Evolutionary conservation across 1,284 basidiomycete species (phyloP).

Genomic region (Microbotryomycetes sp.): DNA sequence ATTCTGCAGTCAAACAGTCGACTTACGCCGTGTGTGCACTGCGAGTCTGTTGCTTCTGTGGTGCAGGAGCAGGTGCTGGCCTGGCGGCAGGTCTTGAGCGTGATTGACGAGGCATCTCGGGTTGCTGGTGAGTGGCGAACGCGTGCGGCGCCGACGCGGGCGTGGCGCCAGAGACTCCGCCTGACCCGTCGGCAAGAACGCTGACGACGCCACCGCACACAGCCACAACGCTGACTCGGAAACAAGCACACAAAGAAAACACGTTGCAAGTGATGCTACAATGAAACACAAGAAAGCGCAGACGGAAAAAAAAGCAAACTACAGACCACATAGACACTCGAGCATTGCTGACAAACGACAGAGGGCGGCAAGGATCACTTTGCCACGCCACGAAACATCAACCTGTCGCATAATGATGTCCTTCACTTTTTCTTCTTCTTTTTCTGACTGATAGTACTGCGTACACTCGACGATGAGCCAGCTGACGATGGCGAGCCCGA

Average conservation of each 20-base stretch:
- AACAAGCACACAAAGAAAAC: too few relatives aligned
- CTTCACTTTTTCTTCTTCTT: background rate
- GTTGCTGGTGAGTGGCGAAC: too few relatives aligned
- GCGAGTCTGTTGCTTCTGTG: conserved; percentile 9
- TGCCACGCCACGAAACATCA: too few relatives aligned
- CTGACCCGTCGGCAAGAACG: background rate
- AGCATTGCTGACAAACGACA: too few relatives aligned
- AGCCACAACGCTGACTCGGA: too few relatives aligned
- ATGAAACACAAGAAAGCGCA: too few relatives aligned
- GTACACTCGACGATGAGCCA: background rate
- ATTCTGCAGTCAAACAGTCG: background rate
- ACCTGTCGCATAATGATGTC: background rate
- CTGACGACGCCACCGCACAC: background rate
- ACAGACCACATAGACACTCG: too few relatives aligned
- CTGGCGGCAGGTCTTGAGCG: conserved; percentile 21
- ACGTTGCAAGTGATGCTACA: too few relatives aligned
- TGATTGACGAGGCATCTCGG: conserved; percentile 21
- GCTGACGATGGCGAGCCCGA: background rate
- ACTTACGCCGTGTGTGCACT: conserved; percentile 20
- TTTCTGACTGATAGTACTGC: background rate
- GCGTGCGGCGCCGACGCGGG: too few relatives aligned
- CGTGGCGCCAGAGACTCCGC: background rate
- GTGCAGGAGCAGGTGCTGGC: conserved; percentile 8
- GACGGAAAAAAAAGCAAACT: too few relatives aligned
- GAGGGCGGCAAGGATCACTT: too few relatives aligned